Percentiles rank a stretch among this genome's conserved stretches.
Conservation (phyloP, 2,329 filamentous ascomycete genomes). For the Sclerotinia nivalis region DNA sequence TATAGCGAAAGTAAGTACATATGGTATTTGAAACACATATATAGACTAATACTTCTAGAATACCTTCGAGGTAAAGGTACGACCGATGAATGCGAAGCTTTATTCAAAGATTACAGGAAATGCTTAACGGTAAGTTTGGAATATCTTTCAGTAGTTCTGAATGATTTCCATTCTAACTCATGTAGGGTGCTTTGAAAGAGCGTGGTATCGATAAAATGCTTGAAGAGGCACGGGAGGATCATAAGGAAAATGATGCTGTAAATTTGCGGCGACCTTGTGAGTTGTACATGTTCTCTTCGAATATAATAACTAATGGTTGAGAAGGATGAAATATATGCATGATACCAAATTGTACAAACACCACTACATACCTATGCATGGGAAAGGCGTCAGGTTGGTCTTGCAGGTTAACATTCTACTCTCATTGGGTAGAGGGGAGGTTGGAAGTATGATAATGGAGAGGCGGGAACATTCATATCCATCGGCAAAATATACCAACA, state of each 20-base stretch:
- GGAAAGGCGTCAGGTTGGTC: slow-evolving; percentile 24
- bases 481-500: not conserved
- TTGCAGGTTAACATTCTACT: not conserved
- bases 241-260: slow-evolving; percentile 79
- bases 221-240: slow-evolving; percentile 85
- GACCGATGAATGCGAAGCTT: slow-evolving; percentile 76
- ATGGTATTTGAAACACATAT: slow-evolving; percentile 26
- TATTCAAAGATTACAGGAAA: slow-evolving; percentile 86
- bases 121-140: slow-evolving; percentile 70
- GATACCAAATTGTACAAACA: slow-evolving; percentile 7
- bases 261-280: slow-evolving; percentile 56
- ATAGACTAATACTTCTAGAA: slow-evolving; percentile 54
- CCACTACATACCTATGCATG: slow-evolving; percentile 21
- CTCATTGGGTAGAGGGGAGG: not conserved
- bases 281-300: slow-evolving; percentile 6
- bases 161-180: slow-evolving; percentile 13
- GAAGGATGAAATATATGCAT: not conserved
- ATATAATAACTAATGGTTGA: not conserved
- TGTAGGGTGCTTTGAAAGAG: slow-evolving; percentile 79
- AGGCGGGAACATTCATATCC: not conserved
- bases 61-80: slow-evolving; percentile 84
- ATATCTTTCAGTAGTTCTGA: slow-evolving; percentile 14
- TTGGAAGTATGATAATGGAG: not conserved
- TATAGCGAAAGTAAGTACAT: slow-evolving; percentile 86
- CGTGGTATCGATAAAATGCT: slow-evolving; percentile 91